These are phyloP conservation scores for Claviceps lovelessii DNA, from an alignment of 2,329 filamentous ascomycete species.

Conservation along the genomic window DNA sequence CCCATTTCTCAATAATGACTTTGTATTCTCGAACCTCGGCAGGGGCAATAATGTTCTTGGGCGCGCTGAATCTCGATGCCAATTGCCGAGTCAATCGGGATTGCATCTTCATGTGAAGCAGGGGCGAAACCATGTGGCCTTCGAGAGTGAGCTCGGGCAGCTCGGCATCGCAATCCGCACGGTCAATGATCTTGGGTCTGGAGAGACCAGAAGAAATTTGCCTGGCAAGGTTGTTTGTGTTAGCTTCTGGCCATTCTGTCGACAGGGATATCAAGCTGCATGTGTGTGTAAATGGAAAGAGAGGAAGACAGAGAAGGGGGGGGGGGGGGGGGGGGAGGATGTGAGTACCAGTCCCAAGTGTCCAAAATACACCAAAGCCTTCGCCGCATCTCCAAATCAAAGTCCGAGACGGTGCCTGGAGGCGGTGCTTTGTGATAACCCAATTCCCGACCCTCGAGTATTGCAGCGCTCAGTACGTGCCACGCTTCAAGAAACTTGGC, in stretches of 20 bases:
- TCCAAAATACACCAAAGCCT: constrained; percentile 20
- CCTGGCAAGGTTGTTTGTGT: constrained; percentile 9
- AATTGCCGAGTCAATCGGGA: constrained; percentile 13
- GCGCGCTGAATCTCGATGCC: constrained; percentile 13
- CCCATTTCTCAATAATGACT: constrained; percentile 24
- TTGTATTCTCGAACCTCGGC: constrained; percentile 16
- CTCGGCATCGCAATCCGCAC: constrained; percentile 12
- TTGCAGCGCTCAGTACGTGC: constrained; percentile 18
- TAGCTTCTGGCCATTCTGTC: neutral
- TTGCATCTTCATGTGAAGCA: constrained; percentile 19
- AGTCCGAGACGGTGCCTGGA: constrained; percentile 11
- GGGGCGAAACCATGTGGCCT: constrained; percentile 13
- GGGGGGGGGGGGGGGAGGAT: neutral
- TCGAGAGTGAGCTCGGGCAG: constrained; percentile 18
- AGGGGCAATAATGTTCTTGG: constrained; percentile 13
- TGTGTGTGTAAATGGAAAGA: too few relatives aligned
- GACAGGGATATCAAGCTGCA: too few relatives aligned
- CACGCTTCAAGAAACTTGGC: constrained; percentile 18
- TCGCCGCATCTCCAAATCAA: constrained; percentile 18
- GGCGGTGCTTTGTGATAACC: constrained; percentile 13
- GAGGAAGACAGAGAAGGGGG: too few relatives aligned
- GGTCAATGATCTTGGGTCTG: constrained; percentile 17
- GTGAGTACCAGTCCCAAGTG: constrained; percentile 19
- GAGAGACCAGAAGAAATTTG: constrained; percentile 20
- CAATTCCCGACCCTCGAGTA: constrained; percentile 17